A percentile compares a stretch with the other conserved stretches of the same genome.
Conservation (phyloP, 2,329 filamentous ascomycete genomes). For the Aspergillus terreus region DNA sequence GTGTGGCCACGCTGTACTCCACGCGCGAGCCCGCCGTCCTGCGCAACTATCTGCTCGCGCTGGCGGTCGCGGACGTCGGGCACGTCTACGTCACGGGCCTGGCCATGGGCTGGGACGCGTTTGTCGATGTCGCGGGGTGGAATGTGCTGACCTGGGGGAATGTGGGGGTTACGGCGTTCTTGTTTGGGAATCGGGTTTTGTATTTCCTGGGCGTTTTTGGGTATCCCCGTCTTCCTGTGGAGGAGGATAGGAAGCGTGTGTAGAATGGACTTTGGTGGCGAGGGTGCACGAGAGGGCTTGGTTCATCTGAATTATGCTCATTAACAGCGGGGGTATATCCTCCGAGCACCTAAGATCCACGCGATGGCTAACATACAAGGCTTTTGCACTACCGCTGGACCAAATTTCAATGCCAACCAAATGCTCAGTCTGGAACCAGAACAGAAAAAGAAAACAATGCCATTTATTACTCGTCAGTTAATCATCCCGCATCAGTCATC, state of each 20-base stretch:
- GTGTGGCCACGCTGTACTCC: slow-evolving; percentile 60
- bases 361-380: not conserved
- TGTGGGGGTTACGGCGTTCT: slow-evolving; percentile 59
- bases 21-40: slow-evolving; percentile 64
- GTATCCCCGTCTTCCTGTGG: slow-evolving; percentile 25
- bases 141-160: slow-evolving; percentile 73
- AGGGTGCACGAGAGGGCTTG: too few relatives aligned
- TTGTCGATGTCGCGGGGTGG: slow-evolving; percentile 56
- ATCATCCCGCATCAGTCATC: not conserved
- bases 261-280: too few relatives aligned
- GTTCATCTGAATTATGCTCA: too few relatives aligned
- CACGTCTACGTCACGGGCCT: slow-evolving; percentile 62
- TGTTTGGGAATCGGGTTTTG: slow-evolving; percentile 54
- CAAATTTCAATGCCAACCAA: not conserved
- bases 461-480: slow-evolving; percentile 5
- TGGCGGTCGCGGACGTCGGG: slow-evolving; percentile 63
- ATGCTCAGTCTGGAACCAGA: not conserved
- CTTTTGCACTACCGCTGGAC: not conserved
- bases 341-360: not conserved
- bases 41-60: slow-evolving; percentile 62
- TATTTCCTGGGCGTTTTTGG: slow-evolving; percentile 62
- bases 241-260: slow-evolving; percentile 37
- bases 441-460: not conserved
- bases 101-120: slow-evolving; percentile 54
- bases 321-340: not conserved